These are phyloP conservation scores for Actinomucor elegans DNA, from an alignment of 371 early-diverging fungal species.

Conservation along the genomic window DNA sequence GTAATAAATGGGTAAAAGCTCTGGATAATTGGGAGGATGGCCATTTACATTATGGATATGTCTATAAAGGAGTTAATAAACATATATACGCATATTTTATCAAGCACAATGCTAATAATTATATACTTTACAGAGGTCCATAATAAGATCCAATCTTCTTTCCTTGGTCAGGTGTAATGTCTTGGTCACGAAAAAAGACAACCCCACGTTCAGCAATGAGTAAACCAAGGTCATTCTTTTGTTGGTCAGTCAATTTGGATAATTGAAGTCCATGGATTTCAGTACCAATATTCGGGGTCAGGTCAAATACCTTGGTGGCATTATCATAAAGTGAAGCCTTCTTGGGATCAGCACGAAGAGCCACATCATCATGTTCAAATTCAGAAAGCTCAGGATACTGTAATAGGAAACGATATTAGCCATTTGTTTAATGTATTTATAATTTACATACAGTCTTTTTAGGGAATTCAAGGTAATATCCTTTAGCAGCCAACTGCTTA, in stretches of 20 bases:
- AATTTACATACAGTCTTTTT: conserved; percentile 17
- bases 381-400: conserved; percentile 29
- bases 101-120: too few species aligned
- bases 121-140: conserved; percentile 36
- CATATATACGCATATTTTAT: too few species aligned
- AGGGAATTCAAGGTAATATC: conserved; percentile 35
- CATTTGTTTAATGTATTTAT: background rate
- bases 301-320: conserved; percentile 52
- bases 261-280: conserved; percentile 55
- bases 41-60: conserved; percentile 58
- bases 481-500: conserved; percentile 26
- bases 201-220: conserved; percentile 65
- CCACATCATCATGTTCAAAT: conserved; percentile 28
- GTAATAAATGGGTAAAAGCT: conserved; percentile 22
- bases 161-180: conserved; percentile 49
- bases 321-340: conserved; percentile 48
- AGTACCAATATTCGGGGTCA: conserved; percentile 57
- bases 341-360: conserved; percentile 46
- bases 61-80: conserved; percentile 4
- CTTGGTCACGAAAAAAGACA: conserved; percentile 64
- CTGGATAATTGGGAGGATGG: conserved; percentile 26
- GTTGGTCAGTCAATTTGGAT: conserved; percentile 52
- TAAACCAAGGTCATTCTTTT: conserved; percentile 56
- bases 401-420: background rate
- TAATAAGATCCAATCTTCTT: conserved; percentile 53